Evolutionary conservation across 176 grass and related monocot species (phyloP).

Genomic region (Leersia perrieri): DNA sequence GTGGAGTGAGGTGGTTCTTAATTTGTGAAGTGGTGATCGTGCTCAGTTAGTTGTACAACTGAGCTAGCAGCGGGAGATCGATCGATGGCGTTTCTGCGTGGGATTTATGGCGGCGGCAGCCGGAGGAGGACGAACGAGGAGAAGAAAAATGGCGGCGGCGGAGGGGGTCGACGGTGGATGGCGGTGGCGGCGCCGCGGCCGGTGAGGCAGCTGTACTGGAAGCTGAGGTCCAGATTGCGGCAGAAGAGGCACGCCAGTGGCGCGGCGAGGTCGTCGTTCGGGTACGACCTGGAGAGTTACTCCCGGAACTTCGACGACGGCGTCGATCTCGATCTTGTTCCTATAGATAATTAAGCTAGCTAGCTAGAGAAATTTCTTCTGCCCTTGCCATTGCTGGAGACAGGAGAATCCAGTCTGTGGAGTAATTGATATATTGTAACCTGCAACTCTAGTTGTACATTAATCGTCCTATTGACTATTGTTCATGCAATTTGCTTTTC

Average conservation of each 20-base stretch:
- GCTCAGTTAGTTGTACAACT: too few species aligned
- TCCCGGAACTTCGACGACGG: constrained; percentile 43
- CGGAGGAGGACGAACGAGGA: not conserved
- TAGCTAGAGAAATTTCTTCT: not conserved
- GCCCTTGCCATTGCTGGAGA: too few species aligned
- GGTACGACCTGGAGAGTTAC: constrained; percentile 36
- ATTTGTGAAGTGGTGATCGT: too few species aligned
- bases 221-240: not conserved
- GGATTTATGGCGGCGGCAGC: not conserved
- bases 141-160: too few species aligned
- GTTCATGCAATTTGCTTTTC: too few species aligned
- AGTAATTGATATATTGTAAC: too few species aligned
- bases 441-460: too few species aligned
- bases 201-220: constrained; percentile 33
- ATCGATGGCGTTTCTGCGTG: not conserved
- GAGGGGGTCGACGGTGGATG: not conserved
- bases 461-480: too few species aligned
- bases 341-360: not conserved
- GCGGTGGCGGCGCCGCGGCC: not conserved
- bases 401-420: too few species aligned
- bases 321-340: not conserved
- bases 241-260: not conserved
- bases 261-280: not conserved
- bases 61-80: too few species aligned
- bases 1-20: too few species aligned